Conservation (phyloP, 345 rosid genomes). For the Euphorbia pulcherrima region DNA sequence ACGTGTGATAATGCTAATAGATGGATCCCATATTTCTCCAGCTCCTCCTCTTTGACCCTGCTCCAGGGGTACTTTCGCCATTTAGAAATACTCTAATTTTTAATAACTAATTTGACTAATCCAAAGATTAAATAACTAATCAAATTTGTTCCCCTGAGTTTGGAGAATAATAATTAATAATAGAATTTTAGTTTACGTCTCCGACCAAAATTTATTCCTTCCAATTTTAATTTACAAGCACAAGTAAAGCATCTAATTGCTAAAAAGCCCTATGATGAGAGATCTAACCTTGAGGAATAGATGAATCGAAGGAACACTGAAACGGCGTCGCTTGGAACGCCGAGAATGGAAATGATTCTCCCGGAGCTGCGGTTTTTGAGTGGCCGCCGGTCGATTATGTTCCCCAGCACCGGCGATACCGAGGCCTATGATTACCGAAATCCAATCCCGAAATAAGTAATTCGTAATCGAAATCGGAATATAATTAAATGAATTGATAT, state of each 20-base stretch:
- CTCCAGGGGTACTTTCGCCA: conserved; percentile 15
- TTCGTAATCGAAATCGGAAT: background rate
- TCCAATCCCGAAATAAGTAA: background rate
- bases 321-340: conserved; percentile 84
- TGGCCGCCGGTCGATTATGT: conserved; percentile 50
- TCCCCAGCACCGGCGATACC: conserved; percentile 63
- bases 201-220: background rate
- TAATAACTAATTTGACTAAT: background rate
- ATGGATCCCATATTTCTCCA: conserved; percentile 68
- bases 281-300: conserved; percentile 59
- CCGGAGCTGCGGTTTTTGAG: conserved; percentile 47
- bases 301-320: conserved; percentile 55
- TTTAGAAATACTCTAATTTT: background rate
- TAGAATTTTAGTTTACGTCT: conserved; percentile 2
- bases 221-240: background rate
- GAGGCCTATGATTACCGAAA: conserved; percentile 40
- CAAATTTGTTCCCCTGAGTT: background rate
- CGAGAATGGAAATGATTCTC: conserved; percentile 58
- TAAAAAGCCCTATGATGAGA: conserved; percentile 20
- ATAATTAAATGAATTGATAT: background rate
- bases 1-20: conserved; percentile 75
- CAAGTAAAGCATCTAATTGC: background rate
- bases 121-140: background rate
- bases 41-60: conserved; percentile 58
- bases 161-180: background rate